Conservation (phyloP, 352 stramenopile genomes). For the Phytopythium vexans region DNA sequence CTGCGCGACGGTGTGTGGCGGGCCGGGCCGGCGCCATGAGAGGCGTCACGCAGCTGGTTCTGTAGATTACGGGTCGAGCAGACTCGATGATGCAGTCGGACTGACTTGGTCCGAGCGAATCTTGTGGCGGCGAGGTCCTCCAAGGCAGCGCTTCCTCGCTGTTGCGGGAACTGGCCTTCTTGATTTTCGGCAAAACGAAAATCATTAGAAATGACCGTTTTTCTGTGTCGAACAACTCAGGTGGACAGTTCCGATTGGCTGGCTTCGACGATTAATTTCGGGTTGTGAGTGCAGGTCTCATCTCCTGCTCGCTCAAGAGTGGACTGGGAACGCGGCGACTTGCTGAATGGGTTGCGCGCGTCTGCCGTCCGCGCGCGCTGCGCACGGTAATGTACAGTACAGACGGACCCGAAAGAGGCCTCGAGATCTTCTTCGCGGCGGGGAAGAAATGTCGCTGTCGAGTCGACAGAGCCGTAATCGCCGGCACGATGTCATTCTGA, state of each 20-base stretch:
- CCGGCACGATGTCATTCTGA: too few relatives aligned
- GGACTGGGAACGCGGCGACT: background rate
- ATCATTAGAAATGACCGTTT: background rate
- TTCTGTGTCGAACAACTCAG: background rate
- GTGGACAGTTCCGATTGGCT: slow-evolving; percentile 1
- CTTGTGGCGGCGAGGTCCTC: background rate
- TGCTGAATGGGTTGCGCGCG: too few relatives aligned
- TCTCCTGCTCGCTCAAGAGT: background rate
- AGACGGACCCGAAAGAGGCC: too few relatives aligned
- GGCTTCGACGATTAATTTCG: slow-evolving; percentile 1
- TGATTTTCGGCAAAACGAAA: background rate
- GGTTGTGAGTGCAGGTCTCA: background rate
- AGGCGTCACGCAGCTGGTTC: slow-evolving; percentile 1
- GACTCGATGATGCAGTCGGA: too few relatives aligned
- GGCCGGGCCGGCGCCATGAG: background rate
- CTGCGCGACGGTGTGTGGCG: background rate
- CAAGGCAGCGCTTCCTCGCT: background rate
- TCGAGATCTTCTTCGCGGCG: too few relatives aligned
- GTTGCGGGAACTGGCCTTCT: background rate
- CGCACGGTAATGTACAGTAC: too few relatives aligned
- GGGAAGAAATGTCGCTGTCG: too few relatives aligned
- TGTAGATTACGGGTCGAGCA: background rate
- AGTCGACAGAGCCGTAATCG: too few relatives aligned
- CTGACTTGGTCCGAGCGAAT: background rate
- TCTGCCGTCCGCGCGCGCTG: too few relatives aligned